Evolutionary conservation across 1,139 yeast genomes (phyloP), one percentile per base, ranked within the genome.

Genomic region (Lodderomyces elongisporus): DNA sequence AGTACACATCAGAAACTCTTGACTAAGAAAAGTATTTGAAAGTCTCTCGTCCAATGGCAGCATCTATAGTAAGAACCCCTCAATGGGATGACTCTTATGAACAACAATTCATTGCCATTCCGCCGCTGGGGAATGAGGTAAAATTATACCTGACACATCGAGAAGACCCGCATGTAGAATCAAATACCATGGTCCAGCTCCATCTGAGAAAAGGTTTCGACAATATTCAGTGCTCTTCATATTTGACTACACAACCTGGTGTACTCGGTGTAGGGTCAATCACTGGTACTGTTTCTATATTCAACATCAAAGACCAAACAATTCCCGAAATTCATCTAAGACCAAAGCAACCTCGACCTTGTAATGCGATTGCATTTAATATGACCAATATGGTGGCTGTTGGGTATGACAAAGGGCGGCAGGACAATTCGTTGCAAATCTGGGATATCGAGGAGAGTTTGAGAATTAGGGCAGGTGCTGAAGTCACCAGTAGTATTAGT

Each of bases 361-460:
- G 94, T 47, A 87, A 85, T 48, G 58, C 89, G 1, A 54, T 88
- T 2, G 72, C 89, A 2, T 83, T 88, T 57, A 84, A 77, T 51
- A 62, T 69, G 17, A 64, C 67, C 27, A 84, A 82, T 1, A 55
- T 83, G 27, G 60, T 88, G 4, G 96, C 88, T 0, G 77, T 81
- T 17, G 95, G 95, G 0, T 70, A 81, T 41, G 96, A 88, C 43
- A 78, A 85, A 46, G 81, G 84, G 6, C 67, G 91, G 35, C 85
- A 79, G 45, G 95, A 85, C 49, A 74, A 77, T 38, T 79, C 93
- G 17, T 60, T 89, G 32, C 84, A 83, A 46, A 67, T 89, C 9
- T 88, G 94, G 91, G 85, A 85, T 49, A 66, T 85, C n/a, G 77
- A 74, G 36, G 79, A 76, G 41, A 10, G 14, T 7, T 8, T 7